Conservation (phyloP, 495 filamentous ascomycete species). For the Gamarada debralockiae region DNA sequence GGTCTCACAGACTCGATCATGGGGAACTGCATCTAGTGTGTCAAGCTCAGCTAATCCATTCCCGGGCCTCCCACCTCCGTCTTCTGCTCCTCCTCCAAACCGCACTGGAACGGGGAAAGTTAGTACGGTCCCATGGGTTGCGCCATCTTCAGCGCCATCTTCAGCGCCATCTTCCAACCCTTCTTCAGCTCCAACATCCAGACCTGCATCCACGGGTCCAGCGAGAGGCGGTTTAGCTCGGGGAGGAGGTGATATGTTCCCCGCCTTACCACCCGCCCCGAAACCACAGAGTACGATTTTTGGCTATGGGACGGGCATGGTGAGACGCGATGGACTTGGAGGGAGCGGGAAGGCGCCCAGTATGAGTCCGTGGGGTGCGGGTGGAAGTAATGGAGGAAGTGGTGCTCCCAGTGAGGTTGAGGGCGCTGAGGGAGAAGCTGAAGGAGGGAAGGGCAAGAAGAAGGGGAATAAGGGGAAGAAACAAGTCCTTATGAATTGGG, state of each 20-base stretch:
- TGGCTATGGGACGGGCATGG: slow-evolving; percentile 68
- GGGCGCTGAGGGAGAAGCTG: slow-evolving; percentile 29
- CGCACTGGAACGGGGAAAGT: slow-evolving; percentile 35
- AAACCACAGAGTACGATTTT: slow-evolving; percentile 79
- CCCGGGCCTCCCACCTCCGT: slow-evolving; percentile 32
- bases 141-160: slow-evolving; percentile 24
- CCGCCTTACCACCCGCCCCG: slow-evolving; percentile 71
- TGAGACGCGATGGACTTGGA: slow-evolving; percentile 54
- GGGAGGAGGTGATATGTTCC: slow-evolving; percentile 62
- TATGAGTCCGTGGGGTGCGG: slow-evolving; percentile 25
- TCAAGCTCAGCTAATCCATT: slow-evolving; percentile 26
- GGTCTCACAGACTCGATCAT: slow-evolving; percentile 45
- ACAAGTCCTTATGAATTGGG: slow-evolving; percentile 65
- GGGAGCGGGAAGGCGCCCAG: slow-evolving; percentile 13
- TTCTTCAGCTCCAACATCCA: slow-evolving; percentile 24
- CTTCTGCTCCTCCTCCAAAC: slow-evolving; percentile 27
- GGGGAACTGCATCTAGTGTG: slow-evolving; percentile 33
- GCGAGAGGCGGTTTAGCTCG: not conserved
- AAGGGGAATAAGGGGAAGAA: slow-evolving; percentile 79
- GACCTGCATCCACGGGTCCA: slow-evolving; percentile 24
- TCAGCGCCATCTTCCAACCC: slow-evolving; percentile 29
- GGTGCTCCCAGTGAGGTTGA: slow-evolving; percentile 9
- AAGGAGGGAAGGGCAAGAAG: slow-evolving; percentile 50
- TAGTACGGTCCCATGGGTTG: slow-evolving; percentile 48
- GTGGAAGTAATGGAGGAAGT: slow-evolving; percentile 39